A percentile compares a stretch with the other conserved stretches of the same genome.
These are phyloP conservation scores for Stachybotrys chartarum DNA, from an alignment of 2,329 filamentous ascomycete genomes.

Conservation along the genomic window DNA sequence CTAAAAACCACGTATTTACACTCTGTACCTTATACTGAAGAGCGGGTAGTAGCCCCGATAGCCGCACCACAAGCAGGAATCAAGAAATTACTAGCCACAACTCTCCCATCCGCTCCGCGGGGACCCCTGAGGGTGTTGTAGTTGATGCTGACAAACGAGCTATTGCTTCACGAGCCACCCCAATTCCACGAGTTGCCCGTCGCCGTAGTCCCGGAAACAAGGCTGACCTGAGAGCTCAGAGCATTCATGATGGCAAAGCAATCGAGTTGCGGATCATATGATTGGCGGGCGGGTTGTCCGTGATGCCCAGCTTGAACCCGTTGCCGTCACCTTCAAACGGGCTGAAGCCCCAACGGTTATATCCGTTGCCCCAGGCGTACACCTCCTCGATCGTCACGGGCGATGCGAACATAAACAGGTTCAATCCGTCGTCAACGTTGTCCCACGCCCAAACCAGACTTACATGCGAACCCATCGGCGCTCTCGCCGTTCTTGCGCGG, in stretches of 20 bases:
- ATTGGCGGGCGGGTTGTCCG: conserved; percentile 29
- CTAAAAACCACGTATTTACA: too few relatives aligned
- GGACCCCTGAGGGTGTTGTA: conserved; percentile 24
- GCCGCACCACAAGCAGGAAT: conserved; percentile 25
- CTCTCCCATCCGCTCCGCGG: conserved; percentile 25
- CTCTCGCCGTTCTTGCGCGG: conserved; percentile 41
- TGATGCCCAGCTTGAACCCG: conserved; percentile 37
- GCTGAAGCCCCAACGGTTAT: conserved; percentile 35
- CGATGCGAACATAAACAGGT: conserved; percentile 32
- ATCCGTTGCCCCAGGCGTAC: conserved; percentile 36
- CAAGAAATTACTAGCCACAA: conserved; percentile 31
- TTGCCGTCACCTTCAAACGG: conserved; percentile 37
- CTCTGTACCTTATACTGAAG: too few relatives aligned
- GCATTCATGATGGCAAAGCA: conserved; percentile 32
- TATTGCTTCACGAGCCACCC: conserved; percentile 28
- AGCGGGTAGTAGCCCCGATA: conserved; percentile 25
- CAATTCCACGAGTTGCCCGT: conserved; percentile 34
- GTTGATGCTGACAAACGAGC: conserved; percentile 29
- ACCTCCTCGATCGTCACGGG: conserved; percentile 33
- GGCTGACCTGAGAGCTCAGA: conserved; percentile 12
- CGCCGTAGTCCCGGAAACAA: conserved; percentile 14
- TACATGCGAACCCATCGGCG: conserved; percentile 39
- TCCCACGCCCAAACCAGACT: conserved; percentile 37
- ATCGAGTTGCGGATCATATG: conserved; percentile 35
- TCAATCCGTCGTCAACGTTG: conserved; percentile 40